Evolutionary conservation across 2,329 filamentous ascomycete genomes (phyloP), one percentile per base, ranked within the genome.

Genomic region (Pseudopithomyces chartarum): DNA sequence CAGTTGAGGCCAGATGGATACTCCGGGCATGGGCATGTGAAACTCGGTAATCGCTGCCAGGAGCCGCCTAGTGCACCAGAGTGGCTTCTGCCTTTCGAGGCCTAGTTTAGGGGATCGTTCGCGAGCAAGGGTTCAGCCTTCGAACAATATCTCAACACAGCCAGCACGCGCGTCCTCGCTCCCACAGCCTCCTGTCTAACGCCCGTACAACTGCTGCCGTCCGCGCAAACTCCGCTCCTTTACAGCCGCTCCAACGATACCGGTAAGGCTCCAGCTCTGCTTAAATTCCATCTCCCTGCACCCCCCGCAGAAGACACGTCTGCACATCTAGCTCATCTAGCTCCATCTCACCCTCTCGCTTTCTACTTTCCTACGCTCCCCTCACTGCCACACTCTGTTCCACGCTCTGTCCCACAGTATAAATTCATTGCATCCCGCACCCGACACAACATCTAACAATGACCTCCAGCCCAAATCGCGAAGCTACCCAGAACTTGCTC

Each of bases 211-310:
- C 26, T 22, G n/a, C 20, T 52, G 55, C 29, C 57, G 33, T 62
- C 66, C 70, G 68, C 71, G 67, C 70, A 63, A 70, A 44, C 65
- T 47, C 46, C 54, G 33, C 36, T 57, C 43, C 40, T 53, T 45
- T 54, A 52, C 59, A 52, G 56, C 62, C 19, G 50, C 53, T 49
- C 56, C 57, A 56, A 47, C 57, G 20, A 39, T 39, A 54, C 40
- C 63, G 19, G 68, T 70, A 72, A 73, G 72, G 64, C 69, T 62
- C 54, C 68, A 60, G 57, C 59, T 64, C 61, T 58, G 47, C 47
- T 58, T 56, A 66, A 59, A 59, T 42, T 6, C 40, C 47, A 32
- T 17, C 29, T 46, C 20, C 50, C 49, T 55, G 8, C 33, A 20
- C 49, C 11, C 20, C 48, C 15, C 29, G 40, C 29, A 65, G 54